A percentile compares a stretch with the other conserved stretches of the same genome.
Conservation (phyloP, 768 basidiomycete genomes). For the Sistotremastrum niveocremeum region DNA sequence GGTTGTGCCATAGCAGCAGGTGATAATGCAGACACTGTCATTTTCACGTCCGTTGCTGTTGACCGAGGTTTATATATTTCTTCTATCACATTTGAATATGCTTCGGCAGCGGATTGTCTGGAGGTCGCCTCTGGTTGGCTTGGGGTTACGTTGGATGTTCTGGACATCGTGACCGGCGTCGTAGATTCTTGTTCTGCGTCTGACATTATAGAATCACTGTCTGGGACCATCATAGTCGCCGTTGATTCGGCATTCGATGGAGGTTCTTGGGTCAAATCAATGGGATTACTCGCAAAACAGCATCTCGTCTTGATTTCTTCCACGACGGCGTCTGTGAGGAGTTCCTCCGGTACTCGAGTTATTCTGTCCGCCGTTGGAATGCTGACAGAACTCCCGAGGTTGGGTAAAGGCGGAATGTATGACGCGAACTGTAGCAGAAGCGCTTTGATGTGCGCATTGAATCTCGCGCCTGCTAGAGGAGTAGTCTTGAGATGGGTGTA, state of each 20-base stretch:
- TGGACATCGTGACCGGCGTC: not conserved
- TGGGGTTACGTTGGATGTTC: constrained; percentile 7
- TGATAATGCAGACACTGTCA: constrained; percentile 42
- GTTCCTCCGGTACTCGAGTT: constrained; percentile 59
- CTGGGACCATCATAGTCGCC: constrained; percentile 8
- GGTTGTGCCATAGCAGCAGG: constrained; percentile 35
- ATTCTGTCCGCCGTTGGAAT: constrained; percentile 49
- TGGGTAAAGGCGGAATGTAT: constrained; percentile 71
- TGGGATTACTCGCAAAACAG: constrained; percentile 67
- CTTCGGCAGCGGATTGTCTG: constrained; percentile 26
- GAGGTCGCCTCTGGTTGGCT: constrained; percentile 18
- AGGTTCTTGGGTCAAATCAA: constrained; percentile 22
- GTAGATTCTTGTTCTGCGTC: not conserved
- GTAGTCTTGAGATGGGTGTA: constrained; percentile 75
- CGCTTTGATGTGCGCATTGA: constrained; percentile 66
- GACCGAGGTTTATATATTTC: constrained; percentile 65
- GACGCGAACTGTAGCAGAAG: constrained; percentile 74
- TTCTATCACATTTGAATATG: constrained; percentile 49
- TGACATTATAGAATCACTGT: constrained; percentile 1
- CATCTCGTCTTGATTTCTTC: constrained; percentile 86
- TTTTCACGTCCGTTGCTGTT: constrained; percentile 58
- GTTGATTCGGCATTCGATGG: constrained; percentile 4
- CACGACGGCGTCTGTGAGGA: constrained; percentile 67
- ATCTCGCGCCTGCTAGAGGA: constrained; percentile 72
- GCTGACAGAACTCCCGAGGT: constrained; percentile 49